Conservation (phyloP, 768 basidiomycete genomes). For the Termitomyces sp. region DNA sequence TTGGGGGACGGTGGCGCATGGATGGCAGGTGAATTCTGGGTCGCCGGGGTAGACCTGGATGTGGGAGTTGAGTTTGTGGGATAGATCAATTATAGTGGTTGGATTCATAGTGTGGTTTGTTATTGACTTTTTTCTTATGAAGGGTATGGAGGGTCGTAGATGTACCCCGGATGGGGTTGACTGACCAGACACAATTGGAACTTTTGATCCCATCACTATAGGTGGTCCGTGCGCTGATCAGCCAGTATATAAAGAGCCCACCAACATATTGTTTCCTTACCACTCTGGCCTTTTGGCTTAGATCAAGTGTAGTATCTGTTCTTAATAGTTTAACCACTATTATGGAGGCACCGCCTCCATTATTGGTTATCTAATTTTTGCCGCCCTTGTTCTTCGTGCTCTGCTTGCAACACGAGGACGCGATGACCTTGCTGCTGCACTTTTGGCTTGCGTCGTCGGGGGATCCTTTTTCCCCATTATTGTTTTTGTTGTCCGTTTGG, state of each 20-base stretch:
- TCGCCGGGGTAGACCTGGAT: constrained; percentile 57
- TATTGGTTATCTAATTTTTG: constrained; percentile 58
- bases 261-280: constrained; percentile 39
- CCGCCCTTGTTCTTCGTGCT: constrained; percentile 46
- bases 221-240: constrained; percentile 14
- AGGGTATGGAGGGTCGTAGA: too few species aligned
- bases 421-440: constrained; percentile 58
- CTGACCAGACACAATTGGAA: too few species aligned
- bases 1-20: constrained; percentile 33
- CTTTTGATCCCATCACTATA: background rate
- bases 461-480: constrained; percentile 32
- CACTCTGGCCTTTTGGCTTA: constrained; percentile 96
- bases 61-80: constrained; percentile 41
- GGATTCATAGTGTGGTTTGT: constrained; percentile 8
- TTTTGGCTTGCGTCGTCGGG: constrained; percentile 63
- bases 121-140: too few species aligned
- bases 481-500: constrained; percentile 13
- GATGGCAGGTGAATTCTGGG: constrained; percentile 38
- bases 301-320: constrained; percentile 98
- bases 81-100: constrained; percentile 46
- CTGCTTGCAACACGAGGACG: constrained; percentile 55
- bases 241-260: constrained; percentile 2
- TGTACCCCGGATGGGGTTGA: too few species aligned
- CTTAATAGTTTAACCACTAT: constrained; percentile 79
- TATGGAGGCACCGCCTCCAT: constrained; percentile 53